These are phyloP conservation scores for Penicillium cosmopolitanum DNA, from an alignment of 495 filamentous ascomycete species.

Conservation along the genomic window DNA sequence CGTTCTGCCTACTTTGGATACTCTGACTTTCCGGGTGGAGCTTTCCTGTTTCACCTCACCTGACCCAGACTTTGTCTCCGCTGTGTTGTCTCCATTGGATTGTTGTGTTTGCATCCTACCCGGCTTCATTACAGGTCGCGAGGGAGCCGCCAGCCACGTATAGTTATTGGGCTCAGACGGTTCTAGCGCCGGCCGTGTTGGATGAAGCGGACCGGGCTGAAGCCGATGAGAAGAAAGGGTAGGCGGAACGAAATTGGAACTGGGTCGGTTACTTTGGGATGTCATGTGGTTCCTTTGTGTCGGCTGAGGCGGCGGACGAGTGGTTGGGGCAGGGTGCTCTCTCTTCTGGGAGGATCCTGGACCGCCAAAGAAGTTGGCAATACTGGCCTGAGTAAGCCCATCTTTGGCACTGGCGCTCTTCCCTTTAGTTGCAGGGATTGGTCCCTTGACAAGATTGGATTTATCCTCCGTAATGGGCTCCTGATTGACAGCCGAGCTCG, in stretches of 20 bases:
- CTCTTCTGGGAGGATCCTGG: constrained; percentile 27
- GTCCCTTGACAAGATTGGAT: constrained; percentile 9
- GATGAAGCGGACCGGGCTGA: constrained; percentile 40
- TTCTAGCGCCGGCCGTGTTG: constrained; percentile 43
- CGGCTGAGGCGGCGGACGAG: constrained; percentile 19
- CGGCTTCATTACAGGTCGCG: constrained; percentile 30
- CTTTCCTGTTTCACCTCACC: constrained; percentile 31
- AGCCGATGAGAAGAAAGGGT: constrained; percentile 41
- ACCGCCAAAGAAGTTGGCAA: constrained; percentile 44
- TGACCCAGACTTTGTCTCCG: constrained; percentile 20
- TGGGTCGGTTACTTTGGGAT: constrained; percentile 10
- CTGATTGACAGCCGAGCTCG: constrained; percentile 20
- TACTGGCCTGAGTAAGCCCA: constrained; percentile 42
- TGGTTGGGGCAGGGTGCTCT: constrained; percentile 14
- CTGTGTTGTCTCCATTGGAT: constrained; percentile 14
- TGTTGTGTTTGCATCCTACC: constrained; percentile 22
- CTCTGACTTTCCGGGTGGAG: constrained; percentile 14
- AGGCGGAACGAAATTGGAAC: constrained; percentile 22
- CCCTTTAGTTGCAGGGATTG: constrained; percentile 19
- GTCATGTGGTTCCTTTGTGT: constrained; percentile 17
- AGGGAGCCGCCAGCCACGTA: constrained; percentile 44
- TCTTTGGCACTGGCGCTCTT: constrained; percentile 26
- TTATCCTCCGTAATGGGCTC: constrained; percentile 11
- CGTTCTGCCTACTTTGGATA: not conserved
- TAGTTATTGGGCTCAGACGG: constrained; percentile 42